phyloP scores from a whole-genome alignment of 805 yeast genomes.

The Saturnispora gosingensis region DNA sequence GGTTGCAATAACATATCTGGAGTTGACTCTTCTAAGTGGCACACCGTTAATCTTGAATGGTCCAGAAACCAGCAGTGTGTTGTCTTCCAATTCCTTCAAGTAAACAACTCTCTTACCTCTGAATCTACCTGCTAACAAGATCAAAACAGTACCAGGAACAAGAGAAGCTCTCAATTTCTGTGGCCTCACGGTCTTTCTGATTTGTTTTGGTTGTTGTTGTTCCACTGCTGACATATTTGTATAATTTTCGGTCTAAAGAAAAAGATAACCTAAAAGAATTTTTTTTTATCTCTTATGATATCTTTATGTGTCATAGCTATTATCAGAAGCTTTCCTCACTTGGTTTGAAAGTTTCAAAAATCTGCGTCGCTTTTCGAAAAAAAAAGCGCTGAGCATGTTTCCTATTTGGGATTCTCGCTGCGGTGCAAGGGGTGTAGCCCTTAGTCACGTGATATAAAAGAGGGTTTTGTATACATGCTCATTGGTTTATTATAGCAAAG shows the following conservation, averaged over 20 bases:
- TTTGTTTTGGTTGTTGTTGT: conserved; percentile 76
- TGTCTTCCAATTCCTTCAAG: conserved; percentile 95
- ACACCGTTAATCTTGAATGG: conserved; percentile 99
- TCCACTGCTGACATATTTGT: conserved; percentile 41
- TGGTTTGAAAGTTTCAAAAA: not conserved
- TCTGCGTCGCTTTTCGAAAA: not conserved
- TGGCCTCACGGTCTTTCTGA: conserved; percentile 89
- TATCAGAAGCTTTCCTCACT: not conserved
- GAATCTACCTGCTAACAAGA: conserved; percentile 98
- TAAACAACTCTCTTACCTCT: conserved; percentile 99
- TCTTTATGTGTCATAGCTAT: not conserved
- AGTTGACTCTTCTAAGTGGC: conserved; percentile 98
- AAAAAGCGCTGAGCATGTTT: not conserved
- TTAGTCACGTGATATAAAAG: conserved; percentile 1
- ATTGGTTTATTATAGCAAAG: not conserved
- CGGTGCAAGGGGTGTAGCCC: conserved; percentile 6
- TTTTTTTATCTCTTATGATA: not conserved
- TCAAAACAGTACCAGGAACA: conserved; percentile 43
- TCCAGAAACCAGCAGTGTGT: conserved; percentile 94
- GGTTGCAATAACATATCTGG: conserved; percentile 98
- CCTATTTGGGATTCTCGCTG: not conserved
- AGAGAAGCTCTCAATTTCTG: conserved; percentile 81
- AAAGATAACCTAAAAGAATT: not conserved
- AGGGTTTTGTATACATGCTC: not conserved
- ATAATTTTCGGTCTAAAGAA: not conserved